Base-by-base conservation (phyloP, 1,284 basidiomycete species). In the Ustilago nuda region DNA sequence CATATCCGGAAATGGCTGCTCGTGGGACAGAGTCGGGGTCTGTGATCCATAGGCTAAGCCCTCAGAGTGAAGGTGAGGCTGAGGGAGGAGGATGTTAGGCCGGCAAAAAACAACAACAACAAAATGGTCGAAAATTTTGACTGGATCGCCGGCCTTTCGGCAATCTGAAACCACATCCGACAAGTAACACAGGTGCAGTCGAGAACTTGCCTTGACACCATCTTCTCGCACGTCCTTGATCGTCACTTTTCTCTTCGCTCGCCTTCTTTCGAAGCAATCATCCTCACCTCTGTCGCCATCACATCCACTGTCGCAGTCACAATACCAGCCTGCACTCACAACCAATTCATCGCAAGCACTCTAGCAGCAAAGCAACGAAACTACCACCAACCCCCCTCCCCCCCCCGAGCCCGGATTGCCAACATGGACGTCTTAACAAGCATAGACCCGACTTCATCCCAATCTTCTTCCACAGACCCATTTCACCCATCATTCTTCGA, bases 401-500 rank as follows among this genome's bases (percentile, higher is more conserved):
- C n/a, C n/a, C n/a, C n/a, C 23, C 23, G 23, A 27, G 23, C 23
- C 23, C 23, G 23, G 3, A 27, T 27, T 27, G 23, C 23, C 23
- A 27, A 3, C 13, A 82, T 82, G 80, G 79, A 82, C 35, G 71
- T 82, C 13, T 60, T 82, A 13, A 74, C 80, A 8, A 70, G 67
- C 12, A 59, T 82, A 11, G 80, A 82, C 56, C 80, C 80, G 23
- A 80, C 81, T 3, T 64, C 74, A 19, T 72, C 74, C 32, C 71
- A 76, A 33, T 51, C 71, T 8, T 59, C 79, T 3, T 61, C 76
- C 2, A 43, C 65, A 3, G 85, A 86, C 55, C 76, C 80, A 0
- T 82, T 91, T 56, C 92, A 93, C 66, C 97, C 97, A 0, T 95
- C 94, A 11, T 88, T 99, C 52, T 99, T 98, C 83, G 97, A 99